phyloP scores from a whole-genome alignment of 768 basidiomycete species.

The Hysterangium stoloniferum region DNA sequence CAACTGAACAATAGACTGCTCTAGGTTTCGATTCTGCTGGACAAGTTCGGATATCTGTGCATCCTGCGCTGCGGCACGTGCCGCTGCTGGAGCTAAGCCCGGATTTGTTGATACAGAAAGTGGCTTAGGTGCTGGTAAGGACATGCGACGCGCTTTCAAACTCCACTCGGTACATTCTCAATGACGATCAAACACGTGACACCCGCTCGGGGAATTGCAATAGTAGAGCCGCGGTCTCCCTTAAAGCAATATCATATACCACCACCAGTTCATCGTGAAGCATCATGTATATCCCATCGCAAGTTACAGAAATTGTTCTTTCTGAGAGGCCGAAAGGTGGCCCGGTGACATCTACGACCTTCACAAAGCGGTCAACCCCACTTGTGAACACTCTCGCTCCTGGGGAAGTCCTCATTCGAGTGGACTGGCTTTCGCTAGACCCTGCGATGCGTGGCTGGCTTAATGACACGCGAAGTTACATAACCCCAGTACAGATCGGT shows the following conservation, averaged over 20 bases:
- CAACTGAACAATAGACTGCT: constrained; percentile 51
- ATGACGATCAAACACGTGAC: neutral
- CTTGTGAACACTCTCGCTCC: constrained; percentile 17
- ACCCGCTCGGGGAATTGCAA: neutral
- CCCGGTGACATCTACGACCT: constrained; percentile 4
- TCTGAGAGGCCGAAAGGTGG: constrained; percentile 1
- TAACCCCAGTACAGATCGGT: constrained; percentile 65
- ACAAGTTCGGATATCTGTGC: constrained; percentile 69
- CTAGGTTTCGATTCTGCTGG: constrained; percentile 55
- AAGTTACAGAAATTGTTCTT: constrained; percentile 5
- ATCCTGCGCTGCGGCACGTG: constrained; percentile 54
- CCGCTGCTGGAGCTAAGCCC: constrained; percentile 29
- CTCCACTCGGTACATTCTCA: too few relatives aligned
- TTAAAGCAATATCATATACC: too few relatives aligned
- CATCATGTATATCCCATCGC: constrained; percentile 7
- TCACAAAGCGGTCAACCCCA: constrained; percentile 16
- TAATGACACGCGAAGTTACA: constrained; percentile 60
- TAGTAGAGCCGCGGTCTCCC: neutral
- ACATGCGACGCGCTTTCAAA: too few relatives aligned
- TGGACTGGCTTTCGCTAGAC: constrained; percentile 75
- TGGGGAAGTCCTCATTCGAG: constrained; percentile 59
- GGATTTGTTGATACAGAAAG: constrained; percentile 10
- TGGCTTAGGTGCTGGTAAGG: constrained; percentile 1
- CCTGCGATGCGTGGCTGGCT: constrained; percentile 88
- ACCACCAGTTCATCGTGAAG: constrained; percentile 2